These are phyloP conservation scores for Chlamydomonas sp. DNA, from an alignment of 139 green algal genomes.

Conservation along the genomic window DNA sequence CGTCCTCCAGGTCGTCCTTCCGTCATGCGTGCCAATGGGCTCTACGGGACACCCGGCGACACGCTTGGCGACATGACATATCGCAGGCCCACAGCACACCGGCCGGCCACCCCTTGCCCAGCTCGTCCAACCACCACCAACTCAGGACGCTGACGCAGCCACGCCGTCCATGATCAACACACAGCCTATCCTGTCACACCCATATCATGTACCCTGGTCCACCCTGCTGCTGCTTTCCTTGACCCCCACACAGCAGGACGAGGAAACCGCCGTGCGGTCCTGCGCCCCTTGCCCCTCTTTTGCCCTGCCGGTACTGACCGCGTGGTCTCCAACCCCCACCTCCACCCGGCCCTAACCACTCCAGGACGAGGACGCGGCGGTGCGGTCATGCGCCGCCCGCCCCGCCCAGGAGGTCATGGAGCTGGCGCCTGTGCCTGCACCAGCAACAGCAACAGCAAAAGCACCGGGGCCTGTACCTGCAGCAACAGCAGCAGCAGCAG, in stretches of 20 bases:
- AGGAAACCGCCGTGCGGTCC: background rate
- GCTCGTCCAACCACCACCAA: too few species aligned
- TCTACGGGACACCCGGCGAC: too few species aligned
- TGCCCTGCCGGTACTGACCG: too few species aligned
- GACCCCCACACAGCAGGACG: background rate
- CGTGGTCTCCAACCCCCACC: background rate
- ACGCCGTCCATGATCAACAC: too few species aligned
- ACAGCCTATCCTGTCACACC: too few species aligned
- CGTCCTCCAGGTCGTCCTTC: too few species aligned
- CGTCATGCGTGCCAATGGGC: too few species aligned
- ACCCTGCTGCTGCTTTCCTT: too few species aligned
- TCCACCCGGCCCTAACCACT: background rate
- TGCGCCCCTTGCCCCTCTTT: background rate
- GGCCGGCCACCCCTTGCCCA: too few species aligned
- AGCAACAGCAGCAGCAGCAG: background rate
- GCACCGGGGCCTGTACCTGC: background rate
- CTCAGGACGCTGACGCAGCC: too few species aligned
- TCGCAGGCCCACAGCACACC: background rate
- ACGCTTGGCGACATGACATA: background rate
- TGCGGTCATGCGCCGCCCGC: conserved; percentile 51
- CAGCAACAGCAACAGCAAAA: background rate
- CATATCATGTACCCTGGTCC: too few species aligned
- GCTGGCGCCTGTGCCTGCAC: background rate
- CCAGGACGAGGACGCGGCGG: conserved; percentile 84
- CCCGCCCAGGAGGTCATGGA: conserved; percentile 36